Conservation (phyloP, 768 basidiomycete species). For the Lactifluus hygrophoroides region DNA sequence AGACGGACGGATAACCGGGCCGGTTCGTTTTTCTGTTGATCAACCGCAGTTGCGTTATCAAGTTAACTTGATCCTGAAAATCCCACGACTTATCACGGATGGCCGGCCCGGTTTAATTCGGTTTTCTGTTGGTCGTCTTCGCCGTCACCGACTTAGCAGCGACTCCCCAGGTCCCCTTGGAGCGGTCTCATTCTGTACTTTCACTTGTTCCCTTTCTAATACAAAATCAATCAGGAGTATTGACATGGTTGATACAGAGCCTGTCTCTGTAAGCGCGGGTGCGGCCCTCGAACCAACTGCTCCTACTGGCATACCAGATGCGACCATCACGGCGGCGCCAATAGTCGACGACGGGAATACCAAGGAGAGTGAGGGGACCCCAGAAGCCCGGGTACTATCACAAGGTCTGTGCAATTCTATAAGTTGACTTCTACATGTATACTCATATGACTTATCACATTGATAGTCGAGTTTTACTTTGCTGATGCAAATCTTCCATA, state of each 20-base stretch:
- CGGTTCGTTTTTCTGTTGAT: background rate
- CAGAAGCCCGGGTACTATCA: slow-evolving; percentile 41
- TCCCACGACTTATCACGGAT: too few relatives aligned
- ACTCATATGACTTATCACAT: background rate
- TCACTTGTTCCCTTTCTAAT: background rate
- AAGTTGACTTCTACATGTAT: background rate
- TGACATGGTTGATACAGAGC: background rate
- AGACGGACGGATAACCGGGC: background rate
- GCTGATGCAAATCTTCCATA: slow-evolving; percentile 93
- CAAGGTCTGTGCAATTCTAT: slow-evolving; percentile 38
- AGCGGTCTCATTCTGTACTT: background rate
- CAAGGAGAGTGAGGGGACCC: slow-evolving; percentile 25
- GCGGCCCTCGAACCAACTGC: background rate
- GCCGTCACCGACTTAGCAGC: too few relatives aligned
- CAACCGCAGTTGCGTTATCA: too few relatives aligned
- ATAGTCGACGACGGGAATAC: background rate
- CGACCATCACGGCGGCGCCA: background rate
- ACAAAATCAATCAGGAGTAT: background rate
- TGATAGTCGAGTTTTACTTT: slow-evolving; percentile 90
- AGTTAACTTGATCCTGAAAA: too few relatives aligned
- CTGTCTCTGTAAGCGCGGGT: background rate
- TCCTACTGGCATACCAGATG: background rate
- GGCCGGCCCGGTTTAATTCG: too few relatives aligned
- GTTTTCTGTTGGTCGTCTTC: too few relatives aligned
- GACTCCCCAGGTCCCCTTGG: too few relatives aligned